These are phyloP conservation scores for Trichomonas gallinae DNA, from an alignment of 208 protist genomes.

Conservation along the genomic window DNA sequence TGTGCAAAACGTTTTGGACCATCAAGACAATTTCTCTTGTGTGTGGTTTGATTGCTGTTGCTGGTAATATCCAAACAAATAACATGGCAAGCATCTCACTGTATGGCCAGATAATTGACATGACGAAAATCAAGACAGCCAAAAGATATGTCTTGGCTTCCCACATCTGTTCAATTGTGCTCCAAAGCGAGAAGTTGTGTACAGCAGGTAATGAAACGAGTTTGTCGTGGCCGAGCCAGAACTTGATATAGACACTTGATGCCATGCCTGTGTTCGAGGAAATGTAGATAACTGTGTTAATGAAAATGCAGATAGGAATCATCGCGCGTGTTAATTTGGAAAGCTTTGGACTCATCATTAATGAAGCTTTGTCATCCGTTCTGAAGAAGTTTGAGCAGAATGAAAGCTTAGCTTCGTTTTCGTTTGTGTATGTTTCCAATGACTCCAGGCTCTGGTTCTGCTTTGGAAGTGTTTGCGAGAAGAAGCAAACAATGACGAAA, in stretches of 20 bases:
- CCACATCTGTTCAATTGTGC: conserved; percentile 64
- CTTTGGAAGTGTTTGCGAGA: no score
- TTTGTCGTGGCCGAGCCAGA: background rate
- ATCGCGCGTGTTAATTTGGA: background rate
- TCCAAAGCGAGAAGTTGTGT: conserved; percentile 61
- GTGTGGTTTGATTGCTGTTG: conserved; percentile 45
- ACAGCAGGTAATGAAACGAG: conserved; percentile 36
- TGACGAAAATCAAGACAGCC: conserved; percentile 60
- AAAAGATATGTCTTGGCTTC: conserved; percentile 55
- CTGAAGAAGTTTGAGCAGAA: background rate
- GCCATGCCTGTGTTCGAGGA: background rate
- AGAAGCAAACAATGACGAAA: no score
- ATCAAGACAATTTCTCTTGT: conserved; percentile 46
- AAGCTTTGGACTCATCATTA: background rate
- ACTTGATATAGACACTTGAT: background rate
- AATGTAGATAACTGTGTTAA: background rate
- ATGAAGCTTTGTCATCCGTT: background rate
- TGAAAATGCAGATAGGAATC: background rate
- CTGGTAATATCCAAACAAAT: conserved; percentile 50
- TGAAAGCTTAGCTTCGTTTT: background rate
- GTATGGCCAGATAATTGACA: conserved; percentile 78
- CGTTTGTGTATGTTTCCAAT: background rate
- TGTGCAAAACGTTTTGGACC: conserved; percentile 63
- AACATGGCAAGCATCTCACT: conserved; percentile 59
- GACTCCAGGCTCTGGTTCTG: background rate